Base-by-base conservation (phyloP, 345 rosid genomes). In the Syzygium aqueum region DNA sequence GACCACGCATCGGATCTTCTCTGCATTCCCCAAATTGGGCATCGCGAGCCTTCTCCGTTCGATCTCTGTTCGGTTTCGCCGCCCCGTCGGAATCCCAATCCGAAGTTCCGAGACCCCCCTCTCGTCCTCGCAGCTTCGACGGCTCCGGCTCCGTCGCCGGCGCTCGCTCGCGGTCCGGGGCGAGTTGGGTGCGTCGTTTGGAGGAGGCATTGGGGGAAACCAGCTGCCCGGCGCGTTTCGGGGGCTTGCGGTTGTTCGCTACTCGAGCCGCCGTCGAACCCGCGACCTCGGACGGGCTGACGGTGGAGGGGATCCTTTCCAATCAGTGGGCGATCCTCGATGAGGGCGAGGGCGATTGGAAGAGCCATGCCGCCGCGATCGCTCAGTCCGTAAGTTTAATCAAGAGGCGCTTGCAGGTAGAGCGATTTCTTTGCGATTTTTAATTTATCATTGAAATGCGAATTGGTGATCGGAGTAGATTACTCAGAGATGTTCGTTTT, bases 351-450 rank as follows among this genome's bases (percentile, higher is more conserved):
- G 89, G 91, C 88, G 98, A 97, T 91, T 95, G 99, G 99, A 96
- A 91, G 89, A 95, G 99, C 86, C 99, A 97, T 91, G 96, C 97
- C 77, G 95, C 99, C 85, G 98, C 99, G 22, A 93, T 94, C 91
- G 91, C 99, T 84, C 99, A 96, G 86, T 97, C 99, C 88, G 92
- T 97, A 88, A 92, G 93, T 92, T 95, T 96, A 51, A 95, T 97
- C 94, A 97, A 95, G 93, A 93, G 87, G 87, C 98, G 98, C n/a
- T 90, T 97, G 90, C 97, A 95, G 96, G 99, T 97, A 91, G 30
- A 51, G 25, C 59, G 30, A 52, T 51, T 28, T 10, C 46, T 11
- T 51, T 30, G 7, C 28, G 63, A 53, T 84, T 56, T 28, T 17
- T 84, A 27, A 49, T 23, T 82, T 82, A n/a, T 82, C 40, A 23